Evolutionary conservation across 371 early-diverging fungal genomes (phyloP), one percentile per base, ranked within the genome.

Genomic region (Mucor indicus): DNA sequence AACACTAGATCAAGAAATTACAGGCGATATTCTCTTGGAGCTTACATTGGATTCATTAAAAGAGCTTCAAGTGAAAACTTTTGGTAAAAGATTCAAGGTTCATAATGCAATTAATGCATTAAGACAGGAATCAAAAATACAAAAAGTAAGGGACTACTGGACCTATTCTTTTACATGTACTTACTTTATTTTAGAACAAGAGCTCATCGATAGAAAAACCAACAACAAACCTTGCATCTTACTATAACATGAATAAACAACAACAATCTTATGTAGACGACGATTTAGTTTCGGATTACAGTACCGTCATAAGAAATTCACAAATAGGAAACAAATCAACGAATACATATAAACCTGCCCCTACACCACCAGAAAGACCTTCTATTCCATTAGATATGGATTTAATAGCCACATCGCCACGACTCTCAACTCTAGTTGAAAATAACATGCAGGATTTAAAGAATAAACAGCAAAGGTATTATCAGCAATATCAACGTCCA

Each of bases 31-130:
- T 12, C 56, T 87, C 13, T 51, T 86, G 27, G 83, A 83, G 40
- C 57, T 87, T 25, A 77, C 81, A 39, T 57, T 81, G 15, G 77
- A 81, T 42, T 80, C 84, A n/a, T 53, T 87, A 11, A 87, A 87
- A 48, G 88, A 87, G 42, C 62, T 87, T n/a, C 70, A 83, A 21
- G 74, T 87, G 19, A 57, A 44, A 16, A 81, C 85, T 1, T 86
- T 86, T 58, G 88, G 88, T 22, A 86, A 85, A 47, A 69, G 88
- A 2, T 80, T 82, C 55, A 83, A 85, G 35, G 64, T 87, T 29
- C 80, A 82, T 60, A 81, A 71, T 44, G 83, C 85, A 15, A 87
- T 87, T 44, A 72, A 67, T 21, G 53, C 67, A 4, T 55, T 86
- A 17, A 67, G 75, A 39, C 64, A 67, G 45, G 53, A 48, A 39